Percentiles rank a stretch among this genome's conserved stretches.
Evolutionary conservation across 805 yeast genomes (phyloP).

Genomic region (Yamadazyma olivae): DNA sequence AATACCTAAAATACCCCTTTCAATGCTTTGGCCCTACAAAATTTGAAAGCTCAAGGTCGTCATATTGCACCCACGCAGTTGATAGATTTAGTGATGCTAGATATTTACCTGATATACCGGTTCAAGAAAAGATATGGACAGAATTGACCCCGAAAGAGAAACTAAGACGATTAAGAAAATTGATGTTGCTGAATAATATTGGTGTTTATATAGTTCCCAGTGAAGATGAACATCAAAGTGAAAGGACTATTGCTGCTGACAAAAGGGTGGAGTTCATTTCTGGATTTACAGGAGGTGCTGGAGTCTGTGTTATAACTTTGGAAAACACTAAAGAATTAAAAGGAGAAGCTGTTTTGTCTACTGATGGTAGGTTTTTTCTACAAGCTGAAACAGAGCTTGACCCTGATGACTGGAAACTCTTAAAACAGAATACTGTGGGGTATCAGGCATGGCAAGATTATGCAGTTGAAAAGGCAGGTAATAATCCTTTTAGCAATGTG

Average conservation of each 20-base stretch:
- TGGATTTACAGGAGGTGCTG: conserved; percentile 93
- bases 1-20: too few relatives aligned
- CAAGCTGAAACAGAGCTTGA: conserved; percentile 88
- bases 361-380: conserved; percentile 92
- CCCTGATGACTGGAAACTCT: conserved; percentile 63
- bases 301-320: conserved; percentile 74
- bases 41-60: too few relatives aligned
- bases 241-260: conserved; percentile 78
- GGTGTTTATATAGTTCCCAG: conserved; percentile 79
- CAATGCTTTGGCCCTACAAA: too few relatives aligned
- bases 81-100: too few relatives aligned
- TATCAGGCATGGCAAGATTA: conserved; percentile 79
- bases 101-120: conserved; percentile 19
- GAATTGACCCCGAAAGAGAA: conserved; percentile 50
- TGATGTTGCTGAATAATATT: conserved; percentile 61
- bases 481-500: conserved; percentile 46
- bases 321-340: conserved; percentile 39
- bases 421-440: conserved; percentile 74
- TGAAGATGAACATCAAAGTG: conserved; percentile 92
- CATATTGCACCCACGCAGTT: too few relatives aligned
- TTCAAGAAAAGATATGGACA: conserved; percentile 4
- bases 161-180: conserved; percentile 54
- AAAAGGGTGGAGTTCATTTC: conserved; percentile 79
- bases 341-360: conserved; percentile 77
- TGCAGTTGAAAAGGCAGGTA: conserved; percentile 52